Conservation (phyloP, 2,329 filamentous ascomycete genomes). For the Colletotrichum cuscutae region DNA sequence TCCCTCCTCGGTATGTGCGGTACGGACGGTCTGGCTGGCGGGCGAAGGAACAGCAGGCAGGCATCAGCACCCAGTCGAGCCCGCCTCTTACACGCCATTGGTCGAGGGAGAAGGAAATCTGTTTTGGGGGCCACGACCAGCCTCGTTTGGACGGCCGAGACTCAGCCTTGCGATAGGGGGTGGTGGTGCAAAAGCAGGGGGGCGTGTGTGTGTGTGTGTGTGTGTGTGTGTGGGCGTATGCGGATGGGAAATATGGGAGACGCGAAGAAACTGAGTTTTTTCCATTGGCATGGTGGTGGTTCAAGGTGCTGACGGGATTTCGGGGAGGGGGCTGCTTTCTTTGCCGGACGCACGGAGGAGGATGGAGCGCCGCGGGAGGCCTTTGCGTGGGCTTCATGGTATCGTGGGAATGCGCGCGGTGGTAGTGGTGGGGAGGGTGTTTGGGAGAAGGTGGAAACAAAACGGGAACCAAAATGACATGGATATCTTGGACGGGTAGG, state of each 20-base stretch:
- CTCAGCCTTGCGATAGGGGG: background rate
- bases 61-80: background rate
- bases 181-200: background rate
- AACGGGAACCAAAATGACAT: background rate
- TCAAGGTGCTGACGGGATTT: constrained; percentile 11
- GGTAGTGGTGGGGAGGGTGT: too few species aligned
- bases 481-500: background rate
- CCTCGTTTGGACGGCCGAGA: constrained; percentile 7
- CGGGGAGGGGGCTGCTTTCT: background rate
- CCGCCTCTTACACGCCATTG: constrained; percentile 33
- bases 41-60: background rate
- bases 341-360: background rate
- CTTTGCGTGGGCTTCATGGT: background rate
- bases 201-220: too few species aligned
- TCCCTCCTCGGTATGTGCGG: background rate
- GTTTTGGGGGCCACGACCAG: constrained; percentile 8
- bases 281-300: background rate
- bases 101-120: background rate
- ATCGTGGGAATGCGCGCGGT: background rate
- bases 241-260: background rate
- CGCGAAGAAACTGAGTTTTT: background rate
- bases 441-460: background rate
- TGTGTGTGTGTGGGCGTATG: too few species aligned
- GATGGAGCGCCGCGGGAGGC: background rate
- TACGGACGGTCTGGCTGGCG: too few species aligned